Base-by-base conservation (phyloP, 768 basidiomycete genomes). In the Leccinum uliginosum region DNA sequence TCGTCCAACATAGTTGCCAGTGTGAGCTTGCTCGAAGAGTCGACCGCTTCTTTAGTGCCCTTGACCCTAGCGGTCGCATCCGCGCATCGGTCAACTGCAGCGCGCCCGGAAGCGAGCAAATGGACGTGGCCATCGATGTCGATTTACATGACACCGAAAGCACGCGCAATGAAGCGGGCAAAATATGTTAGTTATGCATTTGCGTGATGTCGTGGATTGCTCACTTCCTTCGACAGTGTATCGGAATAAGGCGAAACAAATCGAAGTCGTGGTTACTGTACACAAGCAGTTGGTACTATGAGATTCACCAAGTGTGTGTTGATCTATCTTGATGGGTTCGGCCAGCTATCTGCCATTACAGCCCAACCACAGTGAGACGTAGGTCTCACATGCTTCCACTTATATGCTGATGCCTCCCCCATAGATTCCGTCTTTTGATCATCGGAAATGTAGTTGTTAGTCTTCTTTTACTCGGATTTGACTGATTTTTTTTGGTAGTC, bases 351-450 rank as follows among this genome's bases (percentile, higher is more conserved):
- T n/a, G 54, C 51, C 15, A 64, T 45, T 19, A 60, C 51, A 7
- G 23, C 35, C 29, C 17, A 44, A 43, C 35, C 62, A 43, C 46
- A n/a, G 62, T 63, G 23, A 29, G 58, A 44, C 38, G 34, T 3
- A 14, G 4, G 8, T 23, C 15, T 34, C 12, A 6, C n/a, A 5
- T 24, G 6, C 14, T 24, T 21, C 17, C 38, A 10, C 3, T 35
- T 26, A 6, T 29, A 14, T 6, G 17, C 21, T 51, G 9, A 53
- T 19, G 6, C 1, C 1, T 23, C 14, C 11, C 15, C 27, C 17
- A 26, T 49, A 64, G 62, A 27, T 64, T 63, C 35, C 52, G 62
- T 3, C 49, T 64, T 29, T 6, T 63, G 30, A 35, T 63, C 0
- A 64, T 63, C 10, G 62, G 62, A 2, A 55, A 63, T 54, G 62